Evolutionary conservation across 2,329 filamentous ascomycete genomes (phyloP).

Genomic region (Geosmithia flava): DNA sequence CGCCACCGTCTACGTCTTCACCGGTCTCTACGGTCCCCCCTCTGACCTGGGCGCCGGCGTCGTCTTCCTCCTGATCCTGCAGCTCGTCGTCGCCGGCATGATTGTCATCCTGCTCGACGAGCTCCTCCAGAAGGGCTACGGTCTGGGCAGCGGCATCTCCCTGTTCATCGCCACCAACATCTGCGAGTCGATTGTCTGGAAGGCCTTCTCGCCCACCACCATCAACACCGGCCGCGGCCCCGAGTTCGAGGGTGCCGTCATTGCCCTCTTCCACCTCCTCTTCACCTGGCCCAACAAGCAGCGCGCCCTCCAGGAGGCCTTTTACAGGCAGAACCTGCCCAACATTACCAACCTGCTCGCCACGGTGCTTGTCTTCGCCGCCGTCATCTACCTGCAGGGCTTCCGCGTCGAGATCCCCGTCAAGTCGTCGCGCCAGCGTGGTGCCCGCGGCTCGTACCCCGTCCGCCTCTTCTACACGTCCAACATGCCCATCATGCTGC

Average conservation of each 20-base stretch:
- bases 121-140: constrained; percentile 98
- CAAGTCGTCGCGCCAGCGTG: constrained; percentile 98
- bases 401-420: constrained; percentile 99
- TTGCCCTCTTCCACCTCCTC: constrained; percentile 93
- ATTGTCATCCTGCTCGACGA: constrained; percentile 99
- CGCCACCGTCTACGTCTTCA: constrained; percentile 96
- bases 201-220: constrained; percentile 97
- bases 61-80: constrained; percentile 94
- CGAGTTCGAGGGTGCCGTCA: constrained; percentile 97
- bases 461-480: constrained; percentile 99
- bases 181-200: constrained; percentile 99
- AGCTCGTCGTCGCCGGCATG: constrained; percentile 93
- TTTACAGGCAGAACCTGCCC: constrained; percentile 98
- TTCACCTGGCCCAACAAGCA: constrained; percentile 99
- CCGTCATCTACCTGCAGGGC: constrained; percentile 97
- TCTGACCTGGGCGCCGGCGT: constrained; percentile 95
- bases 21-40: constrained; percentile 91
- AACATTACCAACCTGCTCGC: constrained; percentile 99
- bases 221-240: constrained; percentile 99
- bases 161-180: constrained; percentile 99
- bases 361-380: constrained; percentile 85
- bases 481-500: constrained; percentile 99
- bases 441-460: constrained; percentile 95
- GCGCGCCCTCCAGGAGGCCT: constrained; percentile 93
- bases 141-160: constrained; percentile 95